Conservation (phyloP, 2,329 filamentous ascomycete species). For the Parascedosporium putredinis region DNA sequence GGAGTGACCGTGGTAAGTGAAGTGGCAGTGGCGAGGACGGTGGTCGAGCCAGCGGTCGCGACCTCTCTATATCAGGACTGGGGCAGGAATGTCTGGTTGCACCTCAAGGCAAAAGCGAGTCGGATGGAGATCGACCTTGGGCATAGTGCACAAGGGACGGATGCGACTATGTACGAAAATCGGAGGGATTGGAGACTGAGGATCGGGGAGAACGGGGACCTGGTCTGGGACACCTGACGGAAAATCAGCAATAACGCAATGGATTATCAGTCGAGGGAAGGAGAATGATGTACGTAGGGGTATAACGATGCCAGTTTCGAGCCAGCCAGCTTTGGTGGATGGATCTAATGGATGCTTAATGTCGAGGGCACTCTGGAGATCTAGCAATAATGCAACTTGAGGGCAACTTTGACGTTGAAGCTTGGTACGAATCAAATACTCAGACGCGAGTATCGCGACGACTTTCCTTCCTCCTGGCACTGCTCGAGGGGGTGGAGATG, state of each 20-base stretch:
- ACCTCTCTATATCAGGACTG: neutral
- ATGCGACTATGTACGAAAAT: neutral
- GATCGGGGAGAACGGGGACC: no score
- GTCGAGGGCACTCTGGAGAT: neutral
- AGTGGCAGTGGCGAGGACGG: neutral
- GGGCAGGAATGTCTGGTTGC: neutral
- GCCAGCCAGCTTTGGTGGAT: neutral
- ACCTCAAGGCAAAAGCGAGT: neutral
- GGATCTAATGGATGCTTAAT: neutral
- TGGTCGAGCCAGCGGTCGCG: neutral
- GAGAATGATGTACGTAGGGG: neutral
- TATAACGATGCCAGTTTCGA: neutral
- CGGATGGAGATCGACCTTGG: neutral
- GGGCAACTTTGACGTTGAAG: neutral
- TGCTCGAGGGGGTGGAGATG: neutral
- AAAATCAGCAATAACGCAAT: neutral
- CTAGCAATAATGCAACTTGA: slow-evolving; percentile 1
- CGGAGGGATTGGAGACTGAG: neutral
- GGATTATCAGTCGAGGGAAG: neutral
- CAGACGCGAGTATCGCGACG: neutral
- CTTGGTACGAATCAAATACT: neutral
- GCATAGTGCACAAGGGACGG: neutral
- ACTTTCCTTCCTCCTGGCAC: neutral
- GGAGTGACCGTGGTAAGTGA: neutral
- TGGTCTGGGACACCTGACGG: neutral